phyloP scores from a whole-genome alignment of 768 basidiomycete genomes.

The Podaxis sp. region DNA sequence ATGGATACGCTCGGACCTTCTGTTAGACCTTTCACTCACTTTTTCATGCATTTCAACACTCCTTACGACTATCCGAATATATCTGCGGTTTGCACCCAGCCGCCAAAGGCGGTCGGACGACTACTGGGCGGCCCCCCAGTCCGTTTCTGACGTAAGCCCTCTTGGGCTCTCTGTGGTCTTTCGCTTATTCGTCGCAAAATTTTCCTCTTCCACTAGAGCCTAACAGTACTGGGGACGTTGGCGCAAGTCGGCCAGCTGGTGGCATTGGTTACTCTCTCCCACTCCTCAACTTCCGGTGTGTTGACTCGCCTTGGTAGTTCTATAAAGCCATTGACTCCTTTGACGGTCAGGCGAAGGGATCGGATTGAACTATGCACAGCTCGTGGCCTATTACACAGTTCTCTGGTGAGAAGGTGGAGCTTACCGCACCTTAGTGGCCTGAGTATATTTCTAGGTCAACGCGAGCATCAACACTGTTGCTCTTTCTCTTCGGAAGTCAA shows the following conservation, averaged over 20 bases:
- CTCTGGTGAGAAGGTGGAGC: not conserved
- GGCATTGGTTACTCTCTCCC: too few species aligned
- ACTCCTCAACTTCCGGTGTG: too few species aligned
- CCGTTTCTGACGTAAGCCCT: not conserved
- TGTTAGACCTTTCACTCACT: not conserved
- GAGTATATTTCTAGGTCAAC: not conserved
- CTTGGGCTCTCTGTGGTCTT: not conserved
- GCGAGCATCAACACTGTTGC: not conserved
- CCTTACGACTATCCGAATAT: not conserved
- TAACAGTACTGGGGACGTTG: not conserved
- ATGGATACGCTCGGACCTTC: not conserved
- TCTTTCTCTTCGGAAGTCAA: not conserved
- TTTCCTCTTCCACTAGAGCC: not conserved
- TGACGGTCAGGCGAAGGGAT: too few species aligned
- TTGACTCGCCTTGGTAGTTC: too few species aligned
- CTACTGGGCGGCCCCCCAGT: not conserved
- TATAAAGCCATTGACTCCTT: too few species aligned
- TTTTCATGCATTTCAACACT: not conserved
- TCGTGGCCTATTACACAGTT: not conserved
- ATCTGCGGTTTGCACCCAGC: not conserved
- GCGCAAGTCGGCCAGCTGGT: too few species aligned
- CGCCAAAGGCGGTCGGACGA: not conserved
- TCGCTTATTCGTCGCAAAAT: not conserved
- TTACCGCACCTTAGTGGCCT: not conserved
- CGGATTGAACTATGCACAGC: too few species aligned